Conservation (phyloP, 805 yeast genomes). For the Zygoascus flipseniorum region DNA sequence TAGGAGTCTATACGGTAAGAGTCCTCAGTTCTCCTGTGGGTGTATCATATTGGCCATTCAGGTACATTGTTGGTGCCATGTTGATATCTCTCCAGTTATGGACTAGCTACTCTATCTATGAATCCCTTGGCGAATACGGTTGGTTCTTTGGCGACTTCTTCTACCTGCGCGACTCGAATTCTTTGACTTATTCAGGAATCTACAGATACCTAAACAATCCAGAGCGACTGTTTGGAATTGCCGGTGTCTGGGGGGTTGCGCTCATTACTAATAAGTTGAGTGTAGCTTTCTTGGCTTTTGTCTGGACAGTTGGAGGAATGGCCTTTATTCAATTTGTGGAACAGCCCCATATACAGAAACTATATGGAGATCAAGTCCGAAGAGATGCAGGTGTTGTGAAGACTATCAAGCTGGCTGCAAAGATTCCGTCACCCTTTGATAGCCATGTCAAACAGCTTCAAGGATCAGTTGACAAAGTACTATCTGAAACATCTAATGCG, state of each 20-base stretch:
- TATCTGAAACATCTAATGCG: conserved; percentile 33
- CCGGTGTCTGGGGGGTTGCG: conserved; percentile 70
- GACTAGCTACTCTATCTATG: conserved; percentile 60
- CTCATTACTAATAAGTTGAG: conserved; percentile 44
- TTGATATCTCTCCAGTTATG: conserved; percentile 54
- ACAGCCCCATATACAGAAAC: conserved; percentile 65
- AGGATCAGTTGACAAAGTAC: conserved; percentile 33
- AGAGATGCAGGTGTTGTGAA: conserved; percentile 42
- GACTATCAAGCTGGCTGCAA: conserved; percentile 26
- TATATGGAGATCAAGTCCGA: conserved; percentile 57
- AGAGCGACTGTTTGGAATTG: conserved; percentile 66
- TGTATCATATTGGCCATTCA: conserved; percentile 36
- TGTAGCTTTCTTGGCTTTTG: conserved; percentile 43
- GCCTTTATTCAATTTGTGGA: conserved; percentile 66
- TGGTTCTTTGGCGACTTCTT: conserved; percentile 88
- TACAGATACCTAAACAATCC: conserved; percentile 78
- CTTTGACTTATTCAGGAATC: conserved; percentile 68
- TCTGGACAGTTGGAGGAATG: conserved; percentile 62
- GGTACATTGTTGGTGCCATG: conserved; percentile 51
- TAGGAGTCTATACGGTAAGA: conserved; percentile 30
- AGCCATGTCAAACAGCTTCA: conserved; percentile 17
- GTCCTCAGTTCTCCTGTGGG: conserved; percentile 21
- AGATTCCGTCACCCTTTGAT: conserved; percentile 22
- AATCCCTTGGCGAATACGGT: conserved; percentile 74
- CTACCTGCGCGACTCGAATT: conserved; percentile 37